Percentiles rank a stretch among this genome's conserved stretches.
Evolutionary conservation across 1,284 basidiomycete species (phyloP).

Genomic region (Ustilago trichophora): DNA sequence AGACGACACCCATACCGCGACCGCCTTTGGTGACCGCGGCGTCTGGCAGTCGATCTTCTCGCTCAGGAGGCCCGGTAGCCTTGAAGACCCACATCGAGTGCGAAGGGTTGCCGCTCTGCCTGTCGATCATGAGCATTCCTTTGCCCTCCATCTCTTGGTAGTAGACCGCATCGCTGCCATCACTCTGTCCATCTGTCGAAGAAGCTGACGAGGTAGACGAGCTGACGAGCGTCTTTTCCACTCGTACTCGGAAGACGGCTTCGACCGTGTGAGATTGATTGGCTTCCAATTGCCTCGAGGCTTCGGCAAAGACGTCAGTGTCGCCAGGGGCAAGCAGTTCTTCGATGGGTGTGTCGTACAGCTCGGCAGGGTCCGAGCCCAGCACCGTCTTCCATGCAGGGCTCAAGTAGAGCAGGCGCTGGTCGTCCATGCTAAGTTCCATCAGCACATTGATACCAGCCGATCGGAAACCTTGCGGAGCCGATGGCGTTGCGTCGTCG

Average conservation of each 20-base stretch:
- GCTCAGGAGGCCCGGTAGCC: constrained; percentile 71
- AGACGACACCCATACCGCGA: constrained; percentile 15
- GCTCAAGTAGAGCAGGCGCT: constrained; percentile 87
- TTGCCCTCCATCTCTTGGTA: constrained; percentile 95
- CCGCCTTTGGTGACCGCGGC: constrained; percentile 37
- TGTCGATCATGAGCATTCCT: constrained; percentile 97
- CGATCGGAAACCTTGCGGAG: constrained; percentile 27
- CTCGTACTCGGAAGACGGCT: constrained; percentile 84
- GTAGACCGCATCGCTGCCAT: constrained; percentile 68
- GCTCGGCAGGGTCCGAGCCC: constrained; percentile 81
- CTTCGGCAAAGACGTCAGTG: constrained; percentile 84
- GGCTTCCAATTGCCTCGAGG: constrained; percentile 82
- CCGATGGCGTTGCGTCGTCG: constrained; percentile 5
- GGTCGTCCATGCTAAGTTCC: constrained; percentile 91
- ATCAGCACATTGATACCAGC: constrained; percentile 72
- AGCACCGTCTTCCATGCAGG: constrained; percentile 91
- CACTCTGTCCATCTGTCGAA: constrained; percentile 59
- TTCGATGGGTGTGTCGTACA: constrained; percentile 83
- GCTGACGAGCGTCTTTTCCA: constrained; percentile 68
- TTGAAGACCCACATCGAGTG: constrained; percentile 99
- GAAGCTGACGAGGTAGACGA: constrained; percentile 69
- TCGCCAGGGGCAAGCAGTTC: constrained; percentile 84
- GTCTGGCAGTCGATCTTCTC: constrained; percentile 50
- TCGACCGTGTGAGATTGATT: constrained; percentile 96
- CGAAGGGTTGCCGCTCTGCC: constrained; percentile 82